phyloP scores from a whole-genome alignment of 2,329 filamentous ascomycete species.

The Pseudogymnoascus sp. region DNA sequence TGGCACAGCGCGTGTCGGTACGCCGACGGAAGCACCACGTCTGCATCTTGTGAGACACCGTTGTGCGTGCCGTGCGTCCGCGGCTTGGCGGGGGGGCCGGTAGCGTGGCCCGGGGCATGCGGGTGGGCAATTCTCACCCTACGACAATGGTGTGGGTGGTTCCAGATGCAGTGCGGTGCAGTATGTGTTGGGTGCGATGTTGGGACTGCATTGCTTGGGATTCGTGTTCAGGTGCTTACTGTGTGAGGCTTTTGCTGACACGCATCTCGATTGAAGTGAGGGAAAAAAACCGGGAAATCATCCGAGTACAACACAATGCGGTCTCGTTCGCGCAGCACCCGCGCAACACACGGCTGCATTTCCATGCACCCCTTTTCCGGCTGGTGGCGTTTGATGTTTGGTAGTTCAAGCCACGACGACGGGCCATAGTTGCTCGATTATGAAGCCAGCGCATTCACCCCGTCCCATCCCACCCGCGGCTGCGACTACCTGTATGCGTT shows the following conservation, averaged over 20 bases:
- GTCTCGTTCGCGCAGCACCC: background rate
- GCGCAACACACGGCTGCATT: background rate
- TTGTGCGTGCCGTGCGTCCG: background rate
- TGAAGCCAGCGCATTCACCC: background rate
- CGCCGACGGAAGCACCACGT: background rate
- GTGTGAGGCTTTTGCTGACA: background rate
- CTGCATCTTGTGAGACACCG: background rate
- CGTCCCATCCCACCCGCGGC: background rate
- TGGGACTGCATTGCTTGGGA: slow-evolving; percentile 1
- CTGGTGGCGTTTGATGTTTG: background rate
- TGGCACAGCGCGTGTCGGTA: background rate
- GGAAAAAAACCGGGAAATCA: background rate
- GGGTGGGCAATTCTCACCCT: background rate
- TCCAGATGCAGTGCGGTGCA: background rate
- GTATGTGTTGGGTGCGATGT: background rate
- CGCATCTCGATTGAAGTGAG: background rate
- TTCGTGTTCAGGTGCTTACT: background rate
- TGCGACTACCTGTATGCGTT: background rate
- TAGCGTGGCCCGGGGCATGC: background rate
- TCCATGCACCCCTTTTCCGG: background rate
- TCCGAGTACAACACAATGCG: background rate
- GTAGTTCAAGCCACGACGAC: background rate
- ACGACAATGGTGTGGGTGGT: background rate
- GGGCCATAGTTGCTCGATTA: background rate
- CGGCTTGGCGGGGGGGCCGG: slow-evolving; percentile 3